These are phyloP conservation scores for Colletotrichum filicis DNA, from an alignment of 2,329 filamentous ascomycete genomes.

Conservation along the genomic window DNA sequence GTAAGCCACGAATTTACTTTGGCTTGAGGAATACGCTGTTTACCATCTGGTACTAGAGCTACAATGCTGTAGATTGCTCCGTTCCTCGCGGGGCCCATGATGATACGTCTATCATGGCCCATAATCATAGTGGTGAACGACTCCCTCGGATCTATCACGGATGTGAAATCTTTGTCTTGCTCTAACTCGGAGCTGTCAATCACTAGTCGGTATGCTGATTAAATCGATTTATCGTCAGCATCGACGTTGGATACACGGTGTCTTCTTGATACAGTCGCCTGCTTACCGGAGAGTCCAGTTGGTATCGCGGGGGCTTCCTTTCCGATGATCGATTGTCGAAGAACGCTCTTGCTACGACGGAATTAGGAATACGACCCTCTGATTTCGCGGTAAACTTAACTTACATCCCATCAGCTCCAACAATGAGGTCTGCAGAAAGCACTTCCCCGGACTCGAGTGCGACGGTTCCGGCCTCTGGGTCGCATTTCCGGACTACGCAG, in stretches of 20 bases:
- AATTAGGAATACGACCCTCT: neutral
- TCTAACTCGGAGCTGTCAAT: slow-evolving; percentile 33
- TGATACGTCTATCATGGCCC: slow-evolving; percentile 51
- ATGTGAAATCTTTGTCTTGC: slow-evolving; percentile 28
- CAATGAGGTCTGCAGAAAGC: slow-evolving; percentile 44
- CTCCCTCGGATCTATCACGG: slow-evolving; percentile 47
- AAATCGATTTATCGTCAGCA: slow-evolving; percentile 40
- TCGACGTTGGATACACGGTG: slow-evolving; percentile 41
- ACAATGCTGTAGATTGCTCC: slow-evolving; percentile 55
- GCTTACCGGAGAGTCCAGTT: slow-evolving; percentile 45
- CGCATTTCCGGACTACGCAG: slow-evolving; percentile 47
- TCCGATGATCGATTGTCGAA: slow-evolving; percentile 35
- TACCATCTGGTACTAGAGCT: slow-evolving; percentile 53
- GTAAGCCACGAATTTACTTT: neutral
- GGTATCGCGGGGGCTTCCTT: slow-evolving; percentile 39
- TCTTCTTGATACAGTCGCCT: neutral
- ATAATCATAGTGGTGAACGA: slow-evolving; percentile 58
- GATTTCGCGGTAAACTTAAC: neutral
- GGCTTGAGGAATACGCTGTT: neutral
- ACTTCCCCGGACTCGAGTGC: slow-evolving; percentile 46
- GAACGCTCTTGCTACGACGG: neutral
- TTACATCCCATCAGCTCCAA: slow-evolving; percentile 50
- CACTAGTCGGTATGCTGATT: slow-evolving; percentile 49
- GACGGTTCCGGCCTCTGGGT: slow-evolving; percentile 48
- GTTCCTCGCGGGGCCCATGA: slow-evolving; percentile 57